phyloP scores from a whole-genome alignment of 768 basidiomycete species.

The Dentipellis sp. region DNA sequence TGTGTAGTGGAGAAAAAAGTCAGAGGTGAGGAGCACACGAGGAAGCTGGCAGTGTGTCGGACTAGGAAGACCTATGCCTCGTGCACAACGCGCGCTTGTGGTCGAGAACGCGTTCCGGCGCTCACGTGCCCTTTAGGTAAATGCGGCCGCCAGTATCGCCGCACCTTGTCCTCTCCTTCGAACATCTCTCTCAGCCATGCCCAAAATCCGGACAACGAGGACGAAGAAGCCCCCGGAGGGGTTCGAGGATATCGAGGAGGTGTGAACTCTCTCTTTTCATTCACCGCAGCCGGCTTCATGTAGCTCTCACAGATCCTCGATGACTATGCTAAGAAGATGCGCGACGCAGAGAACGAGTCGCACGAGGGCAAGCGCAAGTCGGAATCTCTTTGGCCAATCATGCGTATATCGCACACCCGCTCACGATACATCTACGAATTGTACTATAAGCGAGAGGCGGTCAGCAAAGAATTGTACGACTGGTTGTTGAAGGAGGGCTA shows the following conservation, averaged over 20 bases:
- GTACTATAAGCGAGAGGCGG: slow-evolving; percentile 97
- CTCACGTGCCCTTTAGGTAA: not conserved
- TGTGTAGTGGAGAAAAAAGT: not conserved
- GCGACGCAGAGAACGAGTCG: slow-evolving; percentile 96
- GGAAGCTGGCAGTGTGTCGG: not conserved
- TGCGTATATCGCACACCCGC: slow-evolving; percentile 94
- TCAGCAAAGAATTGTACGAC: slow-evolving; percentile 88
- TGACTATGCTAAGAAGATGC: slow-evolving; percentile 98
- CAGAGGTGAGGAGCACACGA: not conserved
- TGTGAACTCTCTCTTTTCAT: slow-evolving; percentile 23
- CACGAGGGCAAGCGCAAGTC: slow-evolving; percentile 97
- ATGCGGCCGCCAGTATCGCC: not conserved
- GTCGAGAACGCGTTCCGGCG: not conserved
- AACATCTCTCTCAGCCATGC: slow-evolving; percentile 43
- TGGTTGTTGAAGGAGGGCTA: slow-evolving; percentile 98
- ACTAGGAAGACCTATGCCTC: not conserved
- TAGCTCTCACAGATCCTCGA: slow-evolving; percentile 65
- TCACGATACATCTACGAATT: slow-evolving; percentile 97
- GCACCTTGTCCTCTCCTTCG: not conserved
- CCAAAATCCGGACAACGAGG: slow-evolving; percentile 85
- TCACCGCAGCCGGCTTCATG: not conserved
- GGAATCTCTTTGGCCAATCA: slow-evolving; percentile 93
- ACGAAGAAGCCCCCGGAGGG: slow-evolving; percentile 95
- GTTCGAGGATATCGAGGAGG: slow-evolving; percentile 85
- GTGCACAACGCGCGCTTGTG: not conserved